Conservation (phyloP, 2,329 filamentous ascomycete species). For the Fusarium paranaense region DNA sequence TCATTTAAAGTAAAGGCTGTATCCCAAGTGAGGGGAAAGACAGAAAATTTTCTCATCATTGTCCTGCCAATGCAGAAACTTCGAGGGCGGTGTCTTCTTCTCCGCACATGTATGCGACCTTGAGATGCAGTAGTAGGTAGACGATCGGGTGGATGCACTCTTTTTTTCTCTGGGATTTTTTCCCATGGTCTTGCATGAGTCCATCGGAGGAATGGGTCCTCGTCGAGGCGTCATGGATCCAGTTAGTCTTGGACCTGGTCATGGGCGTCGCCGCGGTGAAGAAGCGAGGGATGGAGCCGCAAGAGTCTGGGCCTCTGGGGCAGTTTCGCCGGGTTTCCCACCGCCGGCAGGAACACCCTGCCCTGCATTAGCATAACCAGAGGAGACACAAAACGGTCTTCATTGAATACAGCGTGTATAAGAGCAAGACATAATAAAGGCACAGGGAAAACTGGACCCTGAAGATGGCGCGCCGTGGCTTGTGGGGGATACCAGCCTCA, state of each 20-base stretch:
- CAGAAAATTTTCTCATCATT: slow-evolving; percentile 24
- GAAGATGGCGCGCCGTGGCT: slow-evolving; percentile 22
- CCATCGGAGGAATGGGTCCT: slow-evolving; percentile 21
- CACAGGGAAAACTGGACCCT: slow-evolving; percentile 30
- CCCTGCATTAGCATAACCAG: slow-evolving; percentile 27
- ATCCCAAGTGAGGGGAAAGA: slow-evolving; percentile 22
- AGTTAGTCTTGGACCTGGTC: slow-evolving; percentile 15
- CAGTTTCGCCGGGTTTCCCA: slow-evolving; percentile 12
- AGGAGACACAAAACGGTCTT: slow-evolving; percentile 23
- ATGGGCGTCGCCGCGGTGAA: slow-evolving; percentile 40
- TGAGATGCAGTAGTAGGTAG: slow-evolving; percentile 26
- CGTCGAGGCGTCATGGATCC: slow-evolving; percentile 37
- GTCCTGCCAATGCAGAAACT: slow-evolving; percentile 36
- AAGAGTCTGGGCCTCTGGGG: slow-evolving; percentile 24
- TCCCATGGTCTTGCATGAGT: slow-evolving; percentile 18
- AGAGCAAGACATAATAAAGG: slow-evolving; percentile 25
- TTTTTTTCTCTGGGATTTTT: slow-evolving; percentile 9
- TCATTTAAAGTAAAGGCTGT: slow-evolving; percentile 21
- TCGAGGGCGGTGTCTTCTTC: slow-evolving; percentile 20
- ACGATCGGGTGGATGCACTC: slow-evolving; percentile 18
- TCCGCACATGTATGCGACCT: slow-evolving; percentile 29
- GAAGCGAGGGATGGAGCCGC: slow-evolving; percentile 36
- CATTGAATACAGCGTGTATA: neutral
- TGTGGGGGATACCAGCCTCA: slow-evolving; percentile 34
- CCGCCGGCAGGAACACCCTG: slow-evolving; percentile 8